Base-by-base conservation (phyloP, 2,329 filamentous ascomycete genomes). In the Ophiostoma montium region DNA sequence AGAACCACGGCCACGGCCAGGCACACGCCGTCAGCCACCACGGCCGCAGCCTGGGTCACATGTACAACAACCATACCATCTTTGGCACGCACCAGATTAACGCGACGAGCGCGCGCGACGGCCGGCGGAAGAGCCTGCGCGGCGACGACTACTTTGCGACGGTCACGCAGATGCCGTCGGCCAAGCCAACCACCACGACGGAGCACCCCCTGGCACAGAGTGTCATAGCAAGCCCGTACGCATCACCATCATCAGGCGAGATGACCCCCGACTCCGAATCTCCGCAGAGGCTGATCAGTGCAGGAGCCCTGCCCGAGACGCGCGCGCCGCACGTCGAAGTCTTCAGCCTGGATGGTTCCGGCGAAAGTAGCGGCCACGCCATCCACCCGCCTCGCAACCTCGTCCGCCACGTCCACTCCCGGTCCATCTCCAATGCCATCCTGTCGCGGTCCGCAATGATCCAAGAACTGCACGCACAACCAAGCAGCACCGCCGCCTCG, bases 161-260 rank as follows among this genome's bases (percentile, higher is more conserved):
- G 45, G 57, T 67, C 19, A 67, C 63, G 32, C 58, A 57, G 56
- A 67, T 71, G 56, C 70, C 74, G 47, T 65, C 67, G 12, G 27
- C 18, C 8, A 15, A 42, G 9, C 12, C 12, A n/a, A 8, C 42
- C 2, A 5, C 27, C 15, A 27, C 13, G 11, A 35, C 38, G 45
- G 82, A 86, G 48, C 85, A 90, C 61, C 84, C 85, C 18, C 66
- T 90, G 38, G 78, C 84, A 16, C 82, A 86, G 56, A 89, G 84
- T 60, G 74, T 85, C 45, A 80, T 77, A 33, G 83, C 76, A 16
- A 85, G 80, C 58, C 84, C 84, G 1, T 76, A 81, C 44, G 63
- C 68, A 13, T 65, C 65, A 54, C 59, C 68, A 13, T 65, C 65
- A 54, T 59, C 63, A 15, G 58, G 57, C 38, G 57, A 61, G 41